Conservation (phyloP, 2,329 filamentous ascomycete species). For the Xylaria sp. region DNA sequence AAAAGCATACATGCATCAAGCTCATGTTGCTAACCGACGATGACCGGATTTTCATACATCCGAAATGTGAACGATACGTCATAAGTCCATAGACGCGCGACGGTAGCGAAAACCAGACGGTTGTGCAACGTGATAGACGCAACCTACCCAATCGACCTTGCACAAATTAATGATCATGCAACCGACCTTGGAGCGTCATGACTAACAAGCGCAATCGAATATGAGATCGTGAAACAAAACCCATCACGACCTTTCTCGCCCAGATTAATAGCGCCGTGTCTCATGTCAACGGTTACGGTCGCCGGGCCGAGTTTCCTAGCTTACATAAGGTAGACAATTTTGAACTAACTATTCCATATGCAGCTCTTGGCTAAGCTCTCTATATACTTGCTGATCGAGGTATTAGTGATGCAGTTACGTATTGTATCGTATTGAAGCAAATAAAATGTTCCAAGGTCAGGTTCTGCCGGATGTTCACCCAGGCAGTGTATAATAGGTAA, state of each 20-base stretch:
- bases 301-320: constrained; percentile 25
- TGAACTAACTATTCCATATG: background rate
- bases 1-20: no score
- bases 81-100: background rate
- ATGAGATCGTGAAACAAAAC: background rate
- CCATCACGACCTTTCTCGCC: constrained; percentile 4
- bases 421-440: no score
- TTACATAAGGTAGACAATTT: background rate
- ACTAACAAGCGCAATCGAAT: background rate
- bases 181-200: constrained; percentile 6
- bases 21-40: background rate
- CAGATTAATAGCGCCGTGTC: background rate
- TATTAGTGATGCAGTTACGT: background rate
- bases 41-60: background rate
- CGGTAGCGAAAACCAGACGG: background rate
- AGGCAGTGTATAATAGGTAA: background rate
- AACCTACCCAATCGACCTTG: background rate
- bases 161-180: background rate
- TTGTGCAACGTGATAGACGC: background rate
- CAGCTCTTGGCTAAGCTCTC: background rate
- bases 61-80: background rate
- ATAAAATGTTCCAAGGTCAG: no score
- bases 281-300: background rate
- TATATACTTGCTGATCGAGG: background rate
- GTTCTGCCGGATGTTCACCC: background rate